Conservation (phyloP, 257 asterid species). For the Primulina eburnea region DNA sequence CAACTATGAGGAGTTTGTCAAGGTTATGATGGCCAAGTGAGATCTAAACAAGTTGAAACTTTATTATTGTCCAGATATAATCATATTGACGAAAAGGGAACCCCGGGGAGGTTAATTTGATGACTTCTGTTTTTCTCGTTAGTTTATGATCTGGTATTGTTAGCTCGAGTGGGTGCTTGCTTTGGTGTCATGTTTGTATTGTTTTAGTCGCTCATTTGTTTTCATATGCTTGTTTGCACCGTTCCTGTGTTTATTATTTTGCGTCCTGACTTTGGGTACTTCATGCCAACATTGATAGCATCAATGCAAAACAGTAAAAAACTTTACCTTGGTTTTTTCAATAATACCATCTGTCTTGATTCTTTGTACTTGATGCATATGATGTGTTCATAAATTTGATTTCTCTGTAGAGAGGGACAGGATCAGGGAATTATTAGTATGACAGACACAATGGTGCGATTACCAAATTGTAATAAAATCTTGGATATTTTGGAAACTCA, state of each 20-base stretch:
- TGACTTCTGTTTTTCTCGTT: conserved; percentile 26
- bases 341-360: background rate
- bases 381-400: no score
- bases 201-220: conserved; percentile 31
- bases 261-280: background rate
- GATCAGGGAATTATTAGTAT: no score
- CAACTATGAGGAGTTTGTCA: conserved; percentile 85
- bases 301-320: background rate
- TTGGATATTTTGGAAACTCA: no score
- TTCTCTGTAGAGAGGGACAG: no score
- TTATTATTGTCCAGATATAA: conserved; percentile 20
- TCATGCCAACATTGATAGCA: background rate
- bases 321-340: background rate
- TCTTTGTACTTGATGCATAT: background rate
- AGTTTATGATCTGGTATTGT: conserved; percentile 25
- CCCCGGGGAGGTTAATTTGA: conserved; percentile 21
- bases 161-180: conserved; percentile 29
- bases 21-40: conserved; percentile 93
- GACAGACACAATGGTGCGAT: no score
- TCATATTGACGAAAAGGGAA: conserved; percentile 19
- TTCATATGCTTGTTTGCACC: conserved; percentile 34
- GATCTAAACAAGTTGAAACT: conserved; percentile 26
- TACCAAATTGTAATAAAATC: no score
- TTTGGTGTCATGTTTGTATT: conserved; percentile 27
- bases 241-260: conserved; percentile 23